Conservation (phyloP, 768 basidiomycete genomes). For the Scleroderma citrinum region DNA sequence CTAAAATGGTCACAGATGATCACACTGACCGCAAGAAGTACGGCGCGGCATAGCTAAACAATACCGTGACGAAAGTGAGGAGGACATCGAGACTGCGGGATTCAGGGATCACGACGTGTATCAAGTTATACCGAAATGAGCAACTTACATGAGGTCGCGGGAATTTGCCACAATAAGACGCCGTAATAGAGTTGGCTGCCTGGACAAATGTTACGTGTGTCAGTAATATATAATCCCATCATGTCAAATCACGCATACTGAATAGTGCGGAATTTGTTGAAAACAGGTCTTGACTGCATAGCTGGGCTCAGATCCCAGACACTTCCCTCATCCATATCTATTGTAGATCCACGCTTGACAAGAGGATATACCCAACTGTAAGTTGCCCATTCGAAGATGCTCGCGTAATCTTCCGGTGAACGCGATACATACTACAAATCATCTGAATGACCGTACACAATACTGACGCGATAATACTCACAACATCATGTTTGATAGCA, state of each 20-base stretch:
- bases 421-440: conserved; percentile 19
- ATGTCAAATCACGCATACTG: conserved; percentile 9
- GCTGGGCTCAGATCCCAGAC: conserved; percentile 70
- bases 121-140: too few species aligned
- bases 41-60: conserved; percentile 75
- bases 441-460: background rate
- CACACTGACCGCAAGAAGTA: conserved; percentile 71
- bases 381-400: conserved; percentile 65
- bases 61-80: conserved; percentile 62
- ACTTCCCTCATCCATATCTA: conserved; percentile 63
- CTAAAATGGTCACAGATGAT: background rate
- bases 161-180: conserved; percentile 42
- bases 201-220: conserved; percentile 1
- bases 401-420: conserved; percentile 68
- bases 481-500: conserved; percentile 49
- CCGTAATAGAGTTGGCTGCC: conserved; percentile 32
- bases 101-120: background rate
- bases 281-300: conserved; percentile 60
- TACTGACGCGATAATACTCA: conserved; percentile 29
- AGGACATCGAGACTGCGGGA: conserved; percentile 50
- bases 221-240: background rate
- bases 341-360: conserved; percentile 41
- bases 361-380: conserved; percentile 71
- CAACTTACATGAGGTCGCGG: conserved; percentile 35
- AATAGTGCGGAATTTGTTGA: conserved; percentile 37